phyloP scores from a whole-genome alignment of 2,329 filamentous ascomycete species.

The Claviceps citrina region DNA sequence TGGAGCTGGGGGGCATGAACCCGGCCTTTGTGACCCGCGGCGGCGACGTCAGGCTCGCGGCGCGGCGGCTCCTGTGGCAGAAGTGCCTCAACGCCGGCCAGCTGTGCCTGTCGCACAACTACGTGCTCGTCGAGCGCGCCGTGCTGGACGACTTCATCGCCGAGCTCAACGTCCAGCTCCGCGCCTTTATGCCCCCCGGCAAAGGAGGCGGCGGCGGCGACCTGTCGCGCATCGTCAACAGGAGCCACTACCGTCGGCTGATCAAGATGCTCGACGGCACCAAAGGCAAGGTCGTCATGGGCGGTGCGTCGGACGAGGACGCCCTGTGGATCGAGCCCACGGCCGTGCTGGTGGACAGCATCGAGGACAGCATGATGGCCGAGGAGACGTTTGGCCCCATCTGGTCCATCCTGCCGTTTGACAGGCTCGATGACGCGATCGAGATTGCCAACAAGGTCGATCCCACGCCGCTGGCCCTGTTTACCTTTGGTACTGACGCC shows the following conservation, averaged over 20 bases:
- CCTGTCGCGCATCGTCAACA: slow-evolving; percentile 67
- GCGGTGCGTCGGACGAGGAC: slow-evolving; percentile 66
- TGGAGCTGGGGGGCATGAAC: slow-evolving; percentile 85
- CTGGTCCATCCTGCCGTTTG: slow-evolving; percentile 64
- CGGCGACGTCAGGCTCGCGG: slow-evolving; percentile 65
- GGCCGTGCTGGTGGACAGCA: slow-evolving; percentile 64
- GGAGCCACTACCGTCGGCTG: slow-evolving; percentile 61
- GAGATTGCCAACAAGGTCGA: slow-evolving; percentile 65
- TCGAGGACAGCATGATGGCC: slow-evolving; percentile 57
- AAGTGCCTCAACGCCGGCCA: slow-evolving; percentile 81
- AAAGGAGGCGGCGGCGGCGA: slow-evolving; percentile 53
- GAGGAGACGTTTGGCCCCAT: slow-evolving; percentile 92
- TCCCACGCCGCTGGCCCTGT: slow-evolving; percentile 69
- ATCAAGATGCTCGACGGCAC: slow-evolving; percentile 83
- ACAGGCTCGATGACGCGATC: slow-evolving; percentile 74
- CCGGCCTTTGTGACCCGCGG: slow-evolving; percentile 82
- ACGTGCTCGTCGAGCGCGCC: slow-evolving; percentile 66
- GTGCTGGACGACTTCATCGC: slow-evolving; percentile 57
- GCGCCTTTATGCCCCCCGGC: slow-evolving; percentile 73
- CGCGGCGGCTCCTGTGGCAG: slow-evolving; percentile 72
- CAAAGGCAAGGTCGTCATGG: slow-evolving; percentile 71
- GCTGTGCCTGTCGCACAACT: slow-evolving; percentile 86
- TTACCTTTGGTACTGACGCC: slow-evolving; percentile 66
- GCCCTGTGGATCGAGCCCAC: slow-evolving; percentile 83
- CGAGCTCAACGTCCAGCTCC: slow-evolving; percentile 54